Conservation (phyloP, 805 yeast species). For the Kuraishia piskuri region DNA sequence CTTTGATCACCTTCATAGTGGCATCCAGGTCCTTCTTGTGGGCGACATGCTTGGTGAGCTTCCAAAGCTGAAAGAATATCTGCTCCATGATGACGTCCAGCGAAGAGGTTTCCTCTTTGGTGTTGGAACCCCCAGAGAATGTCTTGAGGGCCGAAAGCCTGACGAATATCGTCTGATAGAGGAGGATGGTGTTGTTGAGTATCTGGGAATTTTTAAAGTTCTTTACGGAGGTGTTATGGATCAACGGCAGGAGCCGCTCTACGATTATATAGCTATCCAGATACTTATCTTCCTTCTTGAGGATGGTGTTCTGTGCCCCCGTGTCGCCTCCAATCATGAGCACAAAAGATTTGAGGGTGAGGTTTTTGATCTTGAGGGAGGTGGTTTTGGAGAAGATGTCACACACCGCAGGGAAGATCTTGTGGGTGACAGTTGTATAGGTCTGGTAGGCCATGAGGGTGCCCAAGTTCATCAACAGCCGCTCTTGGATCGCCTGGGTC, state of each 20-base stretch:
- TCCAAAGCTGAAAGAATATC: slow-evolving; percentile 27
- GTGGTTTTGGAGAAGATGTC: slow-evolving; percentile 78
- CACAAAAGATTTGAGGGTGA: slow-evolving; percentile 54
- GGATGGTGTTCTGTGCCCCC: background rate
- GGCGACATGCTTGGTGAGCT: slow-evolving; percentile 16
- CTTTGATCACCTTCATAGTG: slow-evolving; percentile 10
- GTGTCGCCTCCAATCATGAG: slow-evolving; percentile 32
- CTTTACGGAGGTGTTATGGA: slow-evolving; percentile 29
- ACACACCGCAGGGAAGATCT: slow-evolving; percentile 65
- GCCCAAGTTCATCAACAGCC: slow-evolving; percentile 18
- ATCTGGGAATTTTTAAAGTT: slow-evolving; percentile 22
- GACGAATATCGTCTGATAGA: slow-evolving; percentile 20
- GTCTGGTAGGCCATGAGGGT: slow-evolving; percentile 24
- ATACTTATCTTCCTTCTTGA: slow-evolving; percentile 33
- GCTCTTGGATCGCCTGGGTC: slow-evolving; percentile 21
- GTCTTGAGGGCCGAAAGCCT: slow-evolving; percentile 13
- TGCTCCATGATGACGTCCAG: slow-evolving; percentile 18
- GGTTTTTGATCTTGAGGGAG: slow-evolving; percentile 67
- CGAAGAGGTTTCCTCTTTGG: slow-evolving; percentile 11
- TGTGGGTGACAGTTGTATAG: slow-evolving; percentile 56
- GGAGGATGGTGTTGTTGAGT: slow-evolving; percentile 17
- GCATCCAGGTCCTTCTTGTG: slow-evolving; percentile 14
- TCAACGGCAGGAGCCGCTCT: slow-evolving; percentile 76
- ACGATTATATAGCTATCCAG: slow-evolving; percentile 64
- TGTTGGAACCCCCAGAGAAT: slow-evolving; percentile 10